Base-by-base conservation (phyloP, 176 grass and related monocot species). In the Tillandsia fasciculata region DNA sequence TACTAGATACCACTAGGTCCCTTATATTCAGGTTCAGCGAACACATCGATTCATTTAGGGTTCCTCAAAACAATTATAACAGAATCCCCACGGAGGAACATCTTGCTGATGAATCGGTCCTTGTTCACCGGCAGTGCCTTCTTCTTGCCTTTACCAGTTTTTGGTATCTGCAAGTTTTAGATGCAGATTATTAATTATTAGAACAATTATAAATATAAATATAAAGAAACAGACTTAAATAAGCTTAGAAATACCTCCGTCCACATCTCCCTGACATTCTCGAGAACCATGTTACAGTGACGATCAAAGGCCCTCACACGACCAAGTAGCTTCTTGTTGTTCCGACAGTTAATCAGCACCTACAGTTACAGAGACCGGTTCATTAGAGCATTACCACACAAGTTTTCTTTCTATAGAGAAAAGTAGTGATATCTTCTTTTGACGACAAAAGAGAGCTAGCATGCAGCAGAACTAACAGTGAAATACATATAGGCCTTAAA, bases 241-340 rank as follows among this genome's bases (percentile, higher is more conserved):
- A 9, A 53, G 56, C 65, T 68, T 13, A 17, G 57, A 26, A 53
- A 51, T 87, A 92, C 86, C 84, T 92, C 94, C 48, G 94, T 97
- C 89, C 94, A 93, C 89, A 97, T 97, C 76, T 97, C 94, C 82
- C 86, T 79, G 14, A 93, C 89, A 64, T 97, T 97, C 79, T 97
- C 93, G 12, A 97, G 83, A 85, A 97, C 93, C 93, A 97, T 97
- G 77, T 97, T 97, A 79, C 89, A 97, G 42, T 90, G 89, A n/a
- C 89, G 77, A 83, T 97, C 93, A 80, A 97, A 97, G 49, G 93
- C 93, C 63, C 93, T 92, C 48, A 97, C 89, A 9, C 84, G 86
- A 24, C 94, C 94, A 67, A 97, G 89, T 53, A 92, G 66, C 53
- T 92, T 97, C 77, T 87, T 92, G 77, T 97, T 97, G 89, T 97